Evolutionary conservation across 345 rosid species (phyloP).

Genomic region (Brassica carinata): DNA sequence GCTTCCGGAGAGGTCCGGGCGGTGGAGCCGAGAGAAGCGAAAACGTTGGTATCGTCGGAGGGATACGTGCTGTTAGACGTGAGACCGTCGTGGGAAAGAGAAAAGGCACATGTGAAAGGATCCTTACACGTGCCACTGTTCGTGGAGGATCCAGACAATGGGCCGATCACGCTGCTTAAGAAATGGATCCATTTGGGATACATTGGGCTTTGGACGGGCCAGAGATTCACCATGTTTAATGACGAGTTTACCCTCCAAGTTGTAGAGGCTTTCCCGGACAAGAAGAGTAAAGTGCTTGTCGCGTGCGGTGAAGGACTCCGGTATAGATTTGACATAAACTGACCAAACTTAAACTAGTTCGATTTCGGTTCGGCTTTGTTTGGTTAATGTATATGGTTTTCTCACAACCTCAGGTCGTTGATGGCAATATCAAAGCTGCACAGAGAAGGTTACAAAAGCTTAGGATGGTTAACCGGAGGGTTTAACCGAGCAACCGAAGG

Average conservation of each 20-base stretch:
- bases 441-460: slow-evolving; percentile 60
- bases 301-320: slow-evolving; percentile 97
- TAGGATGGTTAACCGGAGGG: slow-evolving; percentile 88
- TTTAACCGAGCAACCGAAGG: slow-evolving; percentile 63
- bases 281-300: slow-evolving; percentile 66
- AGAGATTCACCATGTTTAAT: slow-evolving; percentile 70
- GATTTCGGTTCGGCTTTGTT: background rate
- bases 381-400: background rate
- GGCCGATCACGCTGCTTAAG: slow-evolving; percentile 75
- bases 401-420: slow-evolving; percentile 48
- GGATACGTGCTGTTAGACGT: slow-evolving; percentile 69
- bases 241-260: slow-evolving; percentile 60
- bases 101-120: slow-evolving; percentile 72
- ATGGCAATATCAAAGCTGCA: slow-evolving; percentile 65
- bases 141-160: slow-evolving; percentile 64
- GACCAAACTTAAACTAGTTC: background rate
- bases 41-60: slow-evolving; percentile 48
- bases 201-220: slow-evolving; percentile 95
- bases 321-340: slow-evolving; percentile 17
- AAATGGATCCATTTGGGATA: slow-evolving; percentile 95
- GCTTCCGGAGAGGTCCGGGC: slow-evolving; percentile 66
- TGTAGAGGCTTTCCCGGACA: slow-evolving; percentile 57
- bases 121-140: slow-evolving; percentile 82
- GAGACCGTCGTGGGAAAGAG: slow-evolving; percentile 83
- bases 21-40: slow-evolving; percentile 63